Conservation (phyloP, 768 basidiomycete species). For the Calocybe indica region DNA sequence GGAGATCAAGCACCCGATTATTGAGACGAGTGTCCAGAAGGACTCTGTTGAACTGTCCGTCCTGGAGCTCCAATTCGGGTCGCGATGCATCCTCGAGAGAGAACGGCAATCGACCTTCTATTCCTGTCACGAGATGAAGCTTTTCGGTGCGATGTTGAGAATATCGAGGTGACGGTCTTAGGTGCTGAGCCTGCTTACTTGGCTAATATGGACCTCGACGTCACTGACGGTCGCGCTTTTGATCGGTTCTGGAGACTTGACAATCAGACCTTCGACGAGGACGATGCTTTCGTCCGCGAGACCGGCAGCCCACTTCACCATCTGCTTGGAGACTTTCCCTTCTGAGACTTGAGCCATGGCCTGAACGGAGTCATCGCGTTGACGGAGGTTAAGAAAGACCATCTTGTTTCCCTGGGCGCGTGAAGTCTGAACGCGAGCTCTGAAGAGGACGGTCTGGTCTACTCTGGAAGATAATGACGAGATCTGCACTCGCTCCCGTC, state of each 20-base stretch:
- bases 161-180: neutral
- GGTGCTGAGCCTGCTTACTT: conserved; percentile 41
- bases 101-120: conserved; percentile 83
- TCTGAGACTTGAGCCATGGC: conserved; percentile 69
- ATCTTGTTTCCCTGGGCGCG: conserved; percentile 94
- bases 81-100: conserved; percentile 89
- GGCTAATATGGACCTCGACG: conserved; percentile 78
- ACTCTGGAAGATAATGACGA: conserved; percentile 55
- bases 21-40: conserved; percentile 91
- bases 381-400: conserved; percentile 90
- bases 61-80: conserved; percentile 68
- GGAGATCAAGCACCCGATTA: conserved; percentile 89
- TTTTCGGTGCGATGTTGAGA: conserved; percentile 22
- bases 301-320: conserved; percentile 87
- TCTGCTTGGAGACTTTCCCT: conserved; percentile 87
- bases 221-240: conserved; percentile 87
- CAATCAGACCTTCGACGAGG: conserved; percentile 79
- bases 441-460: conserved; percentile 73
- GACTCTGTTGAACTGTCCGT: conserved; percentile 70
- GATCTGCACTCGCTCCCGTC: conserved; percentile 59
- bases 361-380: conserved; percentile 82
- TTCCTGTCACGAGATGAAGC: conserved; percentile 77
- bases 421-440: conserved; percentile 87
- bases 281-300: conserved; percentile 87
- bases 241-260: conserved; percentile 76